Base-by-base conservation (phyloP, 179 eudicot genomes). In the Amaranthus tricolor region DNA sequence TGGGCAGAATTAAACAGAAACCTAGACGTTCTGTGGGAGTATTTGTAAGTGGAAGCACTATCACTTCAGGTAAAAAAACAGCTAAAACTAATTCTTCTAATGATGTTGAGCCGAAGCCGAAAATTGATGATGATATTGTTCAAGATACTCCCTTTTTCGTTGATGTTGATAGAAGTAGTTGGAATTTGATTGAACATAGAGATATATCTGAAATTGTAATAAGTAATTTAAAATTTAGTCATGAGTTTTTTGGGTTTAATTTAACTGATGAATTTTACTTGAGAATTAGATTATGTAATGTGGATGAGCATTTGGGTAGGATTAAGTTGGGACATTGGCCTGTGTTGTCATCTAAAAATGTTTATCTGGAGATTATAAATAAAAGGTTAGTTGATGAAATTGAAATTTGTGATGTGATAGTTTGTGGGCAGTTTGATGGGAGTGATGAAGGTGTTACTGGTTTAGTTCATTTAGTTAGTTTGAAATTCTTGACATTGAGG, bases 191-290 rank as follows among this genome's bases (percentile, higher is more conserved):
- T 9, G 80, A 82, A 80, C 98, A 87, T 81, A 84, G 78, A 58
- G 98, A 93, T 82, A 67, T 95, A 31, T 86, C 98, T 7, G 99
- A 95, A 84, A 84, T 93, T 83, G 81, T 89, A 75, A 78, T 93
- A 64, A 62, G 75, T 67, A 82, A 91, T 82, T 84, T 95, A 77
- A 78, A 74, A 73, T 72, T 86, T 45, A 79, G 74, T 14, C 59
- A 61, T 47, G 90, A 86, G 57, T 87, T 86, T 75, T 50, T 60
- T 56, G 90, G 83, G 69, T 82, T 51, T 72, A 83, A 73, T n/a
- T 75, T 88, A 71, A 72, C 24, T 66, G 88, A 86, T 69, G 86
- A 82, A 58, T 82, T 76, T 81, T 51, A 75, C 55, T 66, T 93
- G 44, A 84, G 97, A 88, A 80, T 91, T 82, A 85, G 88, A 61